Evolutionary conservation across 163 green algal species (phyloP).

Genomic region (Smithsoniella earleae): DNA sequence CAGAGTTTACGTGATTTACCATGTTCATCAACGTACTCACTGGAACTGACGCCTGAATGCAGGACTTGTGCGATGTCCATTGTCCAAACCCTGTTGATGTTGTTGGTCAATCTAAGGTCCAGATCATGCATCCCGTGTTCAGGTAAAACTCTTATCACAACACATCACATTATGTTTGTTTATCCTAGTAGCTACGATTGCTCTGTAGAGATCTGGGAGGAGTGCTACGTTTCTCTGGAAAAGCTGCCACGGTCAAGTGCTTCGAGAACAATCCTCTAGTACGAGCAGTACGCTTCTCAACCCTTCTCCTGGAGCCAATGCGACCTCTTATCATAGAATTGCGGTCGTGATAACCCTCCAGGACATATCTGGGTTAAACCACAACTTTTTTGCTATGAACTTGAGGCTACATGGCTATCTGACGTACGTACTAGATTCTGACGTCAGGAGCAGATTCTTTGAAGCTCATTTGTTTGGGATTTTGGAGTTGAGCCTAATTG

Average conservation of each 20-base stretch:
- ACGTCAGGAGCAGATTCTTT: too few species aligned
- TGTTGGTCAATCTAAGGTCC: slow-evolving; percentile 46
- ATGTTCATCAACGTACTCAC: too few species aligned
- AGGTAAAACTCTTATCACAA: slow-evolving; percentile 28
- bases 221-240: slow-evolving; percentile 58
- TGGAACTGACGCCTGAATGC: too few species aligned
- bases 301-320: too few species aligned
- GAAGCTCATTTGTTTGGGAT: too few species aligned
- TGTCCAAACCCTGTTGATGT: slow-evolving; percentile 68
- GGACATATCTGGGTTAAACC: too few species aligned
- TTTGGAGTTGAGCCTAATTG: background rate
- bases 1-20: too few species aligned
- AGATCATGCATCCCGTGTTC: slow-evolving; percentile 58
- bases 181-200: background rate
- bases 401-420: too few species aligned
- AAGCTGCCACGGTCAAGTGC: slow-evolving; percentile 67
- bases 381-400: too few species aligned
- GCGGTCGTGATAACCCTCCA: too few species aligned
- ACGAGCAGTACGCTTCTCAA: slow-evolving; percentile 50
- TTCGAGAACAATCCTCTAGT: slow-evolving; percentile 85
- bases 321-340: too few species aligned
- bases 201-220: slow-evolving; percentile 62
- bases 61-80: slow-evolving; percentile 77
- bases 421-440: too few species aligned
- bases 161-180: slow-evolving; percentile 9